Evolutionary conservation across 164 flowering plant species (phyloP), one percentile per base, ranked within the genome.

Genomic region (Akebia trifoliata): DNA sequence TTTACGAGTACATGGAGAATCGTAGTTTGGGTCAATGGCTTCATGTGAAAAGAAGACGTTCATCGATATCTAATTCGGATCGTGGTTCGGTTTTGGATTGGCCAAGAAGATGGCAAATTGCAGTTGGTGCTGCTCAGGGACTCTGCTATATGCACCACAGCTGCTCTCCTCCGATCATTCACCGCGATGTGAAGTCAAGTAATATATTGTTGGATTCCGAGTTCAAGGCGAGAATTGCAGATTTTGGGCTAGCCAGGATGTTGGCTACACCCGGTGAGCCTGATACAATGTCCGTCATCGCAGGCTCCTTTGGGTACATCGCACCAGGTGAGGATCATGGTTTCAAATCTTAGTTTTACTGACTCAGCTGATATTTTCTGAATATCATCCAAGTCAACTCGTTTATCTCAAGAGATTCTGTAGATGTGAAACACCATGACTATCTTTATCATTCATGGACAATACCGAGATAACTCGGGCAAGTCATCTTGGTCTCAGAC

Each of bases 151-250:
- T 88, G 85, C 96, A 88, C 67, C 86, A 85, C 62, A 72, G 72
- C 35, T 78, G 84, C 65, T 66, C 76, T 0, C 88, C 90, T 0
- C 72, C 86, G 0, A 73, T 88, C 36, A 61, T 86, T 45, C 96
- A 88, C 37, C 66, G 96, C 1, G 96, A 86, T 55, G 73, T 88
- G 29, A 88, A 88, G 56, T 79, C 86, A 2, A 86, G 88, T 73
- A 88, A 88, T 31, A 82, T 88, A 12, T 60, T 87, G 35, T 54
- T 88, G 34, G 93, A 84, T 56, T 52, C 74, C 7, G 71, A 78
- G 30, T 84, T 86, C 69, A 77, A 76, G 40, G 87, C 93, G 3
- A 78, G 66, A 62, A 74, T 88, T 21, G 90, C 88, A 5, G 96
- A 88, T 69, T 88, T 88, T 48, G 96, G 96, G 6, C 64, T 85